phyloP scores from a whole-genome alignment of 2,329 filamentous ascomycete species.

The Cytospora leucostoma region DNA sequence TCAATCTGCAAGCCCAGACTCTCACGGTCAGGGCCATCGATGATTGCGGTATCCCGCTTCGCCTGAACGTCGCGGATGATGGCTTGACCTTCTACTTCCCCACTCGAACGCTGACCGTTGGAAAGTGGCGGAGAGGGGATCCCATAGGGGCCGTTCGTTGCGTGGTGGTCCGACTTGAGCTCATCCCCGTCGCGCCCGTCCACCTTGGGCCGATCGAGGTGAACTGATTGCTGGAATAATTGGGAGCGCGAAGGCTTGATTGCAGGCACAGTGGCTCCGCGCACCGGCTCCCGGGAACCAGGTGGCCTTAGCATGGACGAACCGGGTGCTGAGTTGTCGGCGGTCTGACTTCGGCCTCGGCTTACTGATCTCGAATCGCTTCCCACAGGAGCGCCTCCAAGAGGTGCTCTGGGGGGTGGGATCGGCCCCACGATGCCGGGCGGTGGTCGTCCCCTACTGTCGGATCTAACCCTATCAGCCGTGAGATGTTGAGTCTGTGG shows the following conservation, averaged over 20 bases:
- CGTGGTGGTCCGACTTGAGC: constrained; percentile 9
- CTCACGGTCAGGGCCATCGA: constrained; percentile 46
- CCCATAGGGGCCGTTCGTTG: constrained; percentile 21
- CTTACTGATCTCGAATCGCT: background rate
- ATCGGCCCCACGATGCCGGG: background rate
- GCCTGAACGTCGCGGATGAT: constrained; percentile 52
- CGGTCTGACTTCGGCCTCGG: constrained; percentile 11
- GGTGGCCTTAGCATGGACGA: constrained; percentile 4
- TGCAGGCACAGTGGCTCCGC: constrained; percentile 16
- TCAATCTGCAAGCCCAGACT: constrained; percentile 55
- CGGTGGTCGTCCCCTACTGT: constrained; percentile 1
- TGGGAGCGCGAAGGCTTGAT: constrained; percentile 19
- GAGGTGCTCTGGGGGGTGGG: constrained; percentile 6
- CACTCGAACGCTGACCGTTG: constrained; percentile 36
- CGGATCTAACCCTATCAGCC: background rate
- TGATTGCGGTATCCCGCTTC: constrained; percentile 53
- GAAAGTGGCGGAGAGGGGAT: constrained; percentile 42
- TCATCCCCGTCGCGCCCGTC: background rate
- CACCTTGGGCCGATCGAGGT: constrained; percentile 12
- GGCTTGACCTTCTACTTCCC: constrained; percentile 39
- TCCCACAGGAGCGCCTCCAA: background rate
- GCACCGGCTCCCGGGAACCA: constrained; percentile 9
- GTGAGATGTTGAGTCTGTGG: background rate
- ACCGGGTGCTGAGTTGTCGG: constrained; percentile 1
- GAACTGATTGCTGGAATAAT: constrained; percentile 22